Conservation (phyloP, 257 asterid species). For the Salvia splendens region DNA sequence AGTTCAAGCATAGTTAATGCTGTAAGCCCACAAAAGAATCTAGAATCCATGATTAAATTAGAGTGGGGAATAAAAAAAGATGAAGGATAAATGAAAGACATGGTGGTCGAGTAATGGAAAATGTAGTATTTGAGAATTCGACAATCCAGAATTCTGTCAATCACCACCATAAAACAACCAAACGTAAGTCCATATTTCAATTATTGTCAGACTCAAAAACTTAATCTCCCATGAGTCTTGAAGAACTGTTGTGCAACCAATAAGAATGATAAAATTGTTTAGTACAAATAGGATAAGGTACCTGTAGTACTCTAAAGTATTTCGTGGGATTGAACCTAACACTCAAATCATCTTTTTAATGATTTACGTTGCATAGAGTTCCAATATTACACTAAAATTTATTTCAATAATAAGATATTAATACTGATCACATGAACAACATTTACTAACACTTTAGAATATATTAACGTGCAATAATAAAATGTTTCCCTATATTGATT, state of each 20-base stretch:
- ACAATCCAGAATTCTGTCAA: background rate
- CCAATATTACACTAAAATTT: too few species aligned
- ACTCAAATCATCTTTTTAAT: background rate
- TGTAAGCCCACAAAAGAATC: background rate
- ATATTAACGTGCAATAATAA: too few species aligned
- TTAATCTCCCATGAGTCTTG: background rate
- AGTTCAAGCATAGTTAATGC: conserved; percentile 22
- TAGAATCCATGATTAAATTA: background rate
- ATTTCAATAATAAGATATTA: too few species aligned
- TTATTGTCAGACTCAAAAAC: background rate
- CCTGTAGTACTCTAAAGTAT: background rate
- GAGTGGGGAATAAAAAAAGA: background rate
- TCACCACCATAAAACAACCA: background rate
- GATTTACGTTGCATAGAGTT: too few species aligned
- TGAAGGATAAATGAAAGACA: background rate
- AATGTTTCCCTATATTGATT: too few species aligned
- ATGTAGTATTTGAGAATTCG: background rate
- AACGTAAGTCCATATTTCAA: background rate
- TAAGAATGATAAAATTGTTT: background rate
- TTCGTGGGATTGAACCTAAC: background rate
- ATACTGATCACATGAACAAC: too few species aligned
- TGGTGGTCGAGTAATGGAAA: background rate
- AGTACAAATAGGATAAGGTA: background rate
- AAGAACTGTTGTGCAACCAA: background rate
- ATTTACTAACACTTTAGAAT: too few species aligned